phyloP scores from a whole-genome alignment of 2,329 filamentous ascomycete species.

The Penicillium sp. region DNA sequence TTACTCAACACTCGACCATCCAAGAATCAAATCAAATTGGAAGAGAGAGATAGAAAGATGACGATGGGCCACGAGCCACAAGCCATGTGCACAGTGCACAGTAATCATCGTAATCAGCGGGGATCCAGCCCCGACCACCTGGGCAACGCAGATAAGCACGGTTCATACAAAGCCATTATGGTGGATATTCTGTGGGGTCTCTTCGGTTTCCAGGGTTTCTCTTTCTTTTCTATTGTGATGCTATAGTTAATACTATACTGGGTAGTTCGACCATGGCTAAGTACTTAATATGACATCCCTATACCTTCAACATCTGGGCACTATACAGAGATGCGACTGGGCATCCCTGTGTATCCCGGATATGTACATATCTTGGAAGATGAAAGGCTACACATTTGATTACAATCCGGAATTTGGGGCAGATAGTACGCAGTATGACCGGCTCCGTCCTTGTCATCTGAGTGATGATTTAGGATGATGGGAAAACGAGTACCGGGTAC shows the following conservation, averaged over 20 bases:
- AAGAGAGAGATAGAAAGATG: slow-evolving; percentile 1
- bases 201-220: background rate
- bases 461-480: background rate
- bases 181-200: background rate
- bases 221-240: background rate
- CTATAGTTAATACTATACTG: too few relatives aligned
- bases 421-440: background rate
- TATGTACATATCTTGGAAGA: background rate
- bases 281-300: background rate
- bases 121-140: slow-evolving; percentile 7
- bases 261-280: background rate
- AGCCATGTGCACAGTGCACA: slow-evolving; percentile 5
- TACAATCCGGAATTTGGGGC: background rate
- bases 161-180: slow-evolving; percentile 7
- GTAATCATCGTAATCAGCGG: slow-evolving; percentile 9
- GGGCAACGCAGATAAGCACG: slow-evolving; percentile 7
- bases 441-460: background rate
- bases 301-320: background rate
- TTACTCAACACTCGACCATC: slow-evolving; percentile 20
- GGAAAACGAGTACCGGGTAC: slow-evolving; percentile 19
- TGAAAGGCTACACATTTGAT: background rate
- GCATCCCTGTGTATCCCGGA: background rate
- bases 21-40: slow-evolving; percentile 8
- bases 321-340: background rate
- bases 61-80: background rate